A percentile compares a stretch with the other conserved stretches of the same genome.
Conservation (phyloP, 768 basidiomycete species). For the Tricholoma sp. region DNA sequence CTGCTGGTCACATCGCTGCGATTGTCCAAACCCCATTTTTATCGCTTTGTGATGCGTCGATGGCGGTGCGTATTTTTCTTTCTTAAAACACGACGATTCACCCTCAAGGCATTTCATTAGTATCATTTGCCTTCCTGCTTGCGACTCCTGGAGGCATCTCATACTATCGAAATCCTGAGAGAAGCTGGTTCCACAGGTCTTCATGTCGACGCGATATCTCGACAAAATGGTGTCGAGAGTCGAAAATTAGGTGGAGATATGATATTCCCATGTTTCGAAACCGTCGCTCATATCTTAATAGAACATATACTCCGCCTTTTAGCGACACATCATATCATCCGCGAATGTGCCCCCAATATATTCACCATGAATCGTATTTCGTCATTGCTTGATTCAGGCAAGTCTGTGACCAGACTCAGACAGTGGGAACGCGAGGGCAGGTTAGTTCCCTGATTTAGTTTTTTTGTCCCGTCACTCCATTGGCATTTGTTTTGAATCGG, state of each 20-base stretch:
- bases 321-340: constrained; percentile 73
- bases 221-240: constrained; percentile 37
- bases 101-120: constrained; percentile 26
- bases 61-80: constrained; percentile 49
- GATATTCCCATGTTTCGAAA: background rate
- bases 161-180: constrained; percentile 65
- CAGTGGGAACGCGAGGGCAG: constrained; percentile 28
- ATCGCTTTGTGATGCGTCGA: constrained; percentile 66
- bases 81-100: background rate
- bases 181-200: constrained; percentile 52
- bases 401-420: constrained; percentile 43
- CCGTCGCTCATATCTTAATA: constrained; percentile 17
- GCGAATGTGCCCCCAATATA: constrained; percentile 64
- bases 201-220: constrained; percentile 43
- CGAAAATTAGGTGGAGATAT: constrained; percentile 45
- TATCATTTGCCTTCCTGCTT: constrained; percentile 75
- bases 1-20: constrained; percentile 60
- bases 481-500: background rate
- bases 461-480: constrained; percentile 5
- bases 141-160: constrained; percentile 67
- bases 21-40: constrained; percentile 67
- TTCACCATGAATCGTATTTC: constrained; percentile 72
- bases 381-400: constrained; percentile 65
- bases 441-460: constrained; percentile 23
- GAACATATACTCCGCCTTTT: constrained; percentile 73